Percentiles rank a stretch among this genome's conserved stretches.
Conservation (phyloP, 129 eudicot species). For the Silybum marianum region DNA sequence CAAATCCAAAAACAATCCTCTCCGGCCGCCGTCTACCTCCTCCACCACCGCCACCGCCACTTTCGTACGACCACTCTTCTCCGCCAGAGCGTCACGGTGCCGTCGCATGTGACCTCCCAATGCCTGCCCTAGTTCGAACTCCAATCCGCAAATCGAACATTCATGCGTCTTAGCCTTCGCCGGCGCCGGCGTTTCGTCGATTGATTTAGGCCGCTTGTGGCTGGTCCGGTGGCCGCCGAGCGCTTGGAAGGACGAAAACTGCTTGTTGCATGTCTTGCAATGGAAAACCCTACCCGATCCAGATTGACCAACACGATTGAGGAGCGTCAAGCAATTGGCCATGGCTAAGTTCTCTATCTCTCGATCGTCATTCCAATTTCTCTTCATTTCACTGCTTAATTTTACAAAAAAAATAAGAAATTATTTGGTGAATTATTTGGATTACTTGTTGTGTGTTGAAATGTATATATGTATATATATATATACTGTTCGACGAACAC, state of each 20-base stretch:
- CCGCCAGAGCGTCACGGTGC: constrained; percentile 42
- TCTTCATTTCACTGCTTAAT: constrained; percentile 23
- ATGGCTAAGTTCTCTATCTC: constrained; percentile 52
- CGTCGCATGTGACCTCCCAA: constrained; percentile 73
- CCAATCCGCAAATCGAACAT: constrained; percentile 60
- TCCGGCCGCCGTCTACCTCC: constrained; percentile 26
- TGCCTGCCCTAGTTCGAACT: constrained; percentile 61
- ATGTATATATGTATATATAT: constrained; percentile 2
- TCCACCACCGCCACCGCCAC: constrained; percentile 15
- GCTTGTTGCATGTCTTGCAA: constrained; percentile 52
- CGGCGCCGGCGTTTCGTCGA: neutral
- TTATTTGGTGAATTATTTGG: neutral
- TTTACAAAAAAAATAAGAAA: neutral
- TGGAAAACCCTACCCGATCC: constrained; percentile 28
- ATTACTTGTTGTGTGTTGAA: constrained; percentile 4
- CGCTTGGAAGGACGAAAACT: constrained; percentile 57
- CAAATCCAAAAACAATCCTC: constrained; percentile 39
- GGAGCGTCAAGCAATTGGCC: constrained; percentile 56
- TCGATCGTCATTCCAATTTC: constrained; percentile 31
- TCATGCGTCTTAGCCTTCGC: constrained; percentile 46
- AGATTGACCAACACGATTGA: constrained; percentile 24
- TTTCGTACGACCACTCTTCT: constrained; percentile 2
- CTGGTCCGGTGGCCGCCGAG: constrained; percentile 76
- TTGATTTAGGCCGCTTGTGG: constrained; percentile 44
- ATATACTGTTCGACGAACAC: neutral